These are phyloP conservation scores for Blakeslea trispora DNA, from an alignment of 371 early-diverging fungal genomes.

Conservation along the genomic window DNA sequence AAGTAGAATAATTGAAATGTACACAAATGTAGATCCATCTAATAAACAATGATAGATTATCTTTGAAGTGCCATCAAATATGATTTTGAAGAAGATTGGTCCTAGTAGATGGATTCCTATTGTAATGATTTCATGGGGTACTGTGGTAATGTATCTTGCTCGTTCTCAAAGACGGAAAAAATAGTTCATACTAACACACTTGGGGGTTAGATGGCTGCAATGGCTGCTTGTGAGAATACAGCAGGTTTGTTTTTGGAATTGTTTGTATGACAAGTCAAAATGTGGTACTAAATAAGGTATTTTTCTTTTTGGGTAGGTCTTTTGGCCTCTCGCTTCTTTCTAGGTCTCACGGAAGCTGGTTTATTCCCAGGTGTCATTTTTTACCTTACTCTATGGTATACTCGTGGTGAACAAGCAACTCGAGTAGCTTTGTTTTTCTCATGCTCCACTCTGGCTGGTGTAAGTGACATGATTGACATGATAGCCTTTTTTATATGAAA, in stretches of 20 bases:
- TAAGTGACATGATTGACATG: too few species aligned
- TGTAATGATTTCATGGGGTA: constrained; percentile 54
- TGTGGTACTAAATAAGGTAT: too few species aligned
- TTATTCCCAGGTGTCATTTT: constrained; percentile 60
- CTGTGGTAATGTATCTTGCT: constrained; percentile 25
- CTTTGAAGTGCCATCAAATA: constrained; percentile 74
- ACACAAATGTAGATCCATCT: too few species aligned
- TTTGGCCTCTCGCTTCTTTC: constrained; percentile 64
- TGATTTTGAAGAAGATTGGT: constrained; percentile 65
- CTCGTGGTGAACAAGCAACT: constrained; percentile 66
- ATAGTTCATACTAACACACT: too few species aligned
- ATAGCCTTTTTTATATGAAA: too few species aligned
- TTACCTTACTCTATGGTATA: constrained; percentile 55
- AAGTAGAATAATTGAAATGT: constrained; percentile 13
- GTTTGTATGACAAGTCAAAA: too few species aligned
- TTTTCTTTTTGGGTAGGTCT: constrained; percentile 23
- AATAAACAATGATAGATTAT: constrained; percentile 41
- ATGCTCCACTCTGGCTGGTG: constrained; percentile 69
- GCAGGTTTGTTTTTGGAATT: constrained; percentile 12
- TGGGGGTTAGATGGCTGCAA: constrained; percentile 35
- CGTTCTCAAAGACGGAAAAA: too few species aligned
- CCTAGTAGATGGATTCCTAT: constrained; percentile 74
- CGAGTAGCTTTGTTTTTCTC: constrained; percentile 73
- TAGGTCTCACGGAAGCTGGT: constrained; percentile 72
- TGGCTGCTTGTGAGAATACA: constrained; percentile 47